Evolutionary conservation across 2,329 filamentous ascomycete genomes (phyloP).

Genomic region (Penicillium fuscoglaucum): DNA sequence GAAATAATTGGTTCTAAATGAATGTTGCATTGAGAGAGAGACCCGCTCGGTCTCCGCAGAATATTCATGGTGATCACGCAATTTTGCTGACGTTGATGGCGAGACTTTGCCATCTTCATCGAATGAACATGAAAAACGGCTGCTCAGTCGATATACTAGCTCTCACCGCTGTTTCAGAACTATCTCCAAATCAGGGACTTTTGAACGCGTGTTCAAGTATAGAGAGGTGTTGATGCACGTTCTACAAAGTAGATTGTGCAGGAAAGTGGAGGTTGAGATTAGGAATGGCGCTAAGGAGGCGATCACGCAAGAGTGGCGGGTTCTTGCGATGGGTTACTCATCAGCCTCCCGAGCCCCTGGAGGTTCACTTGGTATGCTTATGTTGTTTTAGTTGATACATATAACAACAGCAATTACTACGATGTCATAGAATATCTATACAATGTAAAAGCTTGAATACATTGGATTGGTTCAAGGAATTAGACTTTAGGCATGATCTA

Average conservation of each 20-base stretch:
- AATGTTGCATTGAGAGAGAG: neutral
- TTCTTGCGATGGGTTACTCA: slow-evolving; percentile 17
- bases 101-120: slow-evolving; percentile 21
- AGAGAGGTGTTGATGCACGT: neutral
- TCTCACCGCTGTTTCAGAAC: slow-evolving; percentile 20
- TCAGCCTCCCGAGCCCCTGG: neutral
- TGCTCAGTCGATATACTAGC: neutral
- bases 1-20: neutral
- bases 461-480: neutral
- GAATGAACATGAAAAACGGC: slow-evolving; percentile 1
- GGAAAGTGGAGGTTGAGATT: slow-evolving; percentile 22
- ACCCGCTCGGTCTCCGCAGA: slow-evolving; percentile 11
- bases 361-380: neutral
- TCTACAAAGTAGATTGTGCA: neutral
- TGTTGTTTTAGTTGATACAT: neutral
- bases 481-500: neutral
- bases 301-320: slow-evolving; percentile 33
- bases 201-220: neutral
- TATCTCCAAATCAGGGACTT: neutral
- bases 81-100: slow-evolving; percentile 27
- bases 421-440: neutral
- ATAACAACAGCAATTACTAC: neutral
- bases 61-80: slow-evolving; percentile 23
- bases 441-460: neutral
- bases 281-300: slow-evolving; percentile 24